A percentile compares a stretch with the other conserved stretches of the same genome.
Conservation (phyloP, 164 flowering plant species). For the Vitis amurensis region DNA sequence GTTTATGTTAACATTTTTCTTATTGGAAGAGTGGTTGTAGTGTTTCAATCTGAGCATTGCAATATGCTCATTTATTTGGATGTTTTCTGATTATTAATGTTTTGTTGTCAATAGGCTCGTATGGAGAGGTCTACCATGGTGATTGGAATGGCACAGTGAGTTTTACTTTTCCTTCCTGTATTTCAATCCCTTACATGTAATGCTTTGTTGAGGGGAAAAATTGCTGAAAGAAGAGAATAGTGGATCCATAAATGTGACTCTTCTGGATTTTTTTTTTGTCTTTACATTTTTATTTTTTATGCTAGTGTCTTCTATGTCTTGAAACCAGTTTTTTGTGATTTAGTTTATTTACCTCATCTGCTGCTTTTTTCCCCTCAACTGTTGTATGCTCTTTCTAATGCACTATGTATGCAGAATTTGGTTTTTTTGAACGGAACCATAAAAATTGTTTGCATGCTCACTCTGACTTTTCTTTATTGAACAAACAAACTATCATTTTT, state of each 20-base stretch:
- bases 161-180: conserved; percentile 9
- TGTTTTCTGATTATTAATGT: neutral
- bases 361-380: no score
- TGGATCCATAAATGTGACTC: neutral
- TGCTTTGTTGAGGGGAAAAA: neutral
- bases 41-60: neutral
- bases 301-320: no score
- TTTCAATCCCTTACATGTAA: neutral
- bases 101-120: conserved; percentile 62
- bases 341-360: no score
- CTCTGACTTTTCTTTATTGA: no score
- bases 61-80: neutral
- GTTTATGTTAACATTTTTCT: no score
- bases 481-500: no score
- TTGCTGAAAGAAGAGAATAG: neutral
- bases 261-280: neutral
- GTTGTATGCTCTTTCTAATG: no score
- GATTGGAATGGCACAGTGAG: conserved; percentile 98
- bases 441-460: no score
- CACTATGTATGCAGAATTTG: no score
- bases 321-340: no score
- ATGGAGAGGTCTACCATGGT: conserved; percentile 96
- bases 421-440: no score
- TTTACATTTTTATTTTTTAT: neutral
- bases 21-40: no score